Base-by-base conservation (phyloP, 257 asterid genomes). In the Echites panduratus region DNA sequence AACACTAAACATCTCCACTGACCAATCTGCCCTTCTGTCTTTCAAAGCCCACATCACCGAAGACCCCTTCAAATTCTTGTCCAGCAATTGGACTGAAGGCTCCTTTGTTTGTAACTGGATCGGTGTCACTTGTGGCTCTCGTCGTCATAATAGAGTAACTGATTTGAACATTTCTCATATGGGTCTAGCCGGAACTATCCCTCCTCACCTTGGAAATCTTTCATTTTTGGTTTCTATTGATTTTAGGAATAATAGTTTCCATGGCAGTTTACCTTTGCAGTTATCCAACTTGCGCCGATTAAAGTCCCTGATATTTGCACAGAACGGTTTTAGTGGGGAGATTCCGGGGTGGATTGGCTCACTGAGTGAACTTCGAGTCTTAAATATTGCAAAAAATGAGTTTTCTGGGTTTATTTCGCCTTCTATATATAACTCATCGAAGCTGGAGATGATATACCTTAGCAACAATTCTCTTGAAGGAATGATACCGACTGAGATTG, bases 191-290 rank as follows among this genome's bases (percentile, higher is more conserved):
- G 79, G 79, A 20, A 52, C 24, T 52, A 6, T 52, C 2, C 58
- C 58, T 52, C 22, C 58, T 44, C 74, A 62, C 63, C 14, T 73
- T 5, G 77, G 77, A n/a, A 73, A 63, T 16, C 70, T 73, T 24
- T 75, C 79, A 14, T 82, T 75, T 26, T 83, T 84, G 4, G 63
- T 13, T 48, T 75, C 70, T 7, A 57, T 84, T 17, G 69, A 75
- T 57, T 1, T 84, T 2, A 43, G 72, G 17, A 14, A 32, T 59
- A 84, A 84, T n/a, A n/a, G n/a, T n/a, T n/a, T n/a, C n/a, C n/a
- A n/a, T n/a, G n/a, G n/a, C n/a, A n/a, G n/a, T n/a, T 12, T 79
- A 17, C 82, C 82, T 5, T 5, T 8, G 5, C 76, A 79, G 49
- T 24, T 79, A 5, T 16, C 8, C 0, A 29, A 43, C 11, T 32